phyloP scores from a whole-genome alignment of 106 monocot species.

The Agapanthus africanus region DNA sequence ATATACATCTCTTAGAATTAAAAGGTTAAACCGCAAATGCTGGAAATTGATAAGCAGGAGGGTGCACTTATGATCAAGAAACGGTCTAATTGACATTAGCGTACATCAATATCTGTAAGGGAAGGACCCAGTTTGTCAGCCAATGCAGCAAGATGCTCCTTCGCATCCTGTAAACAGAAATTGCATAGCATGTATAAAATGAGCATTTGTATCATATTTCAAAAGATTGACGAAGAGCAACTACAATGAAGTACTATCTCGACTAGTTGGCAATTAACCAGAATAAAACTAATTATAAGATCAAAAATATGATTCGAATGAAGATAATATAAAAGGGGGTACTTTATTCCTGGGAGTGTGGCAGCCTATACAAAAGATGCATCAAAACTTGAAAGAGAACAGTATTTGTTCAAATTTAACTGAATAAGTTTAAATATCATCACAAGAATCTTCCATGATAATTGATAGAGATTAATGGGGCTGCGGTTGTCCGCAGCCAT shows the following conservation, averaged over 20 bases:
- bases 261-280: not conserved
- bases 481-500: too few species aligned
- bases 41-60: not conserved
- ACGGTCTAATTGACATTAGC: not conserved
- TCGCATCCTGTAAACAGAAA: constrained; percentile 12
- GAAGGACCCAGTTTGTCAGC: constrained; percentile 32
- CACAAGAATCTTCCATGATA: not conserved
- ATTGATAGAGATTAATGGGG: too few species aligned
- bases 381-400: not conserved
- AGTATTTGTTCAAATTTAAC: not conserved
- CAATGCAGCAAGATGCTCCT: constrained; percentile 16
- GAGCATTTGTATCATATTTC: not conserved
- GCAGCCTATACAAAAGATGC: not conserved
- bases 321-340: not conserved
- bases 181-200: not conserved
- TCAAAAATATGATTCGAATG: too few species aligned
- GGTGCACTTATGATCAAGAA: not conserved
- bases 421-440: constrained; percentile 7
- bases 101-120: constrained; percentile 87
- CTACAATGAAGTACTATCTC: too few species aligned
- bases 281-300: not conserved
- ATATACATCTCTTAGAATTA: constrained; percentile 7
- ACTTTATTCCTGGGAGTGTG: not conserved
- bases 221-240: too few species aligned
- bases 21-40: not conserved